Base-by-base conservation (phyloP, 2,329 filamentous ascomycete species). In the Xylariaceae sp. region DNA sequence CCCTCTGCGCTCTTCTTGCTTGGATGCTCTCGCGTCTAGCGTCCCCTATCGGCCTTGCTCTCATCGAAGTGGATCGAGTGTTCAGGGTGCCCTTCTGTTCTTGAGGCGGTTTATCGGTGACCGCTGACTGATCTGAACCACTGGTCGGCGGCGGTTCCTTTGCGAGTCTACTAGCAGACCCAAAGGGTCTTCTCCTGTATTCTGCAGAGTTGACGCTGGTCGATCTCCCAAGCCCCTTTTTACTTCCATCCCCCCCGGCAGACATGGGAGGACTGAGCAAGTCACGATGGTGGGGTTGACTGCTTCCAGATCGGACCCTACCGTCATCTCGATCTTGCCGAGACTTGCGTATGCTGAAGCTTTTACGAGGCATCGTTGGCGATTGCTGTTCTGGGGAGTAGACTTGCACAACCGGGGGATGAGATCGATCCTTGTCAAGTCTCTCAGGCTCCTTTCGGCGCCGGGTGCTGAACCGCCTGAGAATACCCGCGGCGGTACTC, bases 151-250 rank as follows among this genome's bases (percentile, higher is more conserved):
- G 87, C 28, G 87, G 83, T 17, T 91, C 87, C 55, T 83, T 83
- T 34, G 73, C 69, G 16, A 76, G 70, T 44, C 76, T 65, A 59
- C 70, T 67, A 59, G 77, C 64, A 51, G 68, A 71, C 4, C 67
- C 71, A 49, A 71, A 60, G 75, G 79, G 72, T 48, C 88, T 83
- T 55, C 88, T 78, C 56, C 89, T 81, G 55, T 90, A 84, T 57
- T 96, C 91, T 28, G 87, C 90, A 2, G 90, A 94, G 64, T 92
- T 96, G 49, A 97, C 92, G 66, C 92, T 97, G 9, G 93, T 91
- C 6, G 91, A 96, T 56, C 93, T 83, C 34, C 89, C 90, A 16
- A 97, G 75, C 10, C 84, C 86, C 60, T 88, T 88, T 44, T 82
- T 84, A 48, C 80, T 80, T 42, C 82, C 80, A 48, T 69, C 64